Conservation (phyloP, 2,329 filamentous ascomycete genomes). For the Berkeleyomyces rouxiae region DNA sequence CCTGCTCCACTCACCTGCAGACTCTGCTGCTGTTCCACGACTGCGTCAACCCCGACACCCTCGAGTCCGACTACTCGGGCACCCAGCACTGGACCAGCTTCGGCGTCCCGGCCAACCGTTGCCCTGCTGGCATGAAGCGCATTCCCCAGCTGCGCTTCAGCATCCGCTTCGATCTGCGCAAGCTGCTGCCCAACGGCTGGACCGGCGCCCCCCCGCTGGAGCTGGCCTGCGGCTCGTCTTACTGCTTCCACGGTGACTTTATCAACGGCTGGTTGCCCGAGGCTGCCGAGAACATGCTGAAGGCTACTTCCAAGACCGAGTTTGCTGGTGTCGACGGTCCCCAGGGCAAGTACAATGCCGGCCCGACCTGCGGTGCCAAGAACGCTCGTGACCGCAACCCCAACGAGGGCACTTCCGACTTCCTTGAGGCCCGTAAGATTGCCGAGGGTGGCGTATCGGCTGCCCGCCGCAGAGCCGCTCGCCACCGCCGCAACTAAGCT, state of each 20-base stretch:
- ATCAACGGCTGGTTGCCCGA: slow-evolving; percentile 31
- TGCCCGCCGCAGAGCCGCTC: neutral
- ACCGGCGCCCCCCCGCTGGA: slow-evolving; percentile 26
- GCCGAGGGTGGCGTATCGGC: neutral
- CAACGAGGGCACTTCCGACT: slow-evolving; percentile 8
- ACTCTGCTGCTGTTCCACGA: slow-evolving; percentile 17
- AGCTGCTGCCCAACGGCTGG: slow-evolving; percentile 28
- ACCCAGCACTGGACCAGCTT: slow-evolving; percentile 1
- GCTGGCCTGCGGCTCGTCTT: slow-evolving; percentile 26
- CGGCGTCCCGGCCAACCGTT: slow-evolving; percentile 19
- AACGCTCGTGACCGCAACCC: slow-evolving; percentile 7
- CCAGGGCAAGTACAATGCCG: slow-evolving; percentile 19
- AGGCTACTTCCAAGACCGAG: slow-evolving; percentile 5
- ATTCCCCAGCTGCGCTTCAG: slow-evolving; percentile 32
- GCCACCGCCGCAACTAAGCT: neutral
- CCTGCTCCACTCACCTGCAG: slow-evolving; percentile 20
- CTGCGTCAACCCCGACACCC: slow-evolving; percentile 17
- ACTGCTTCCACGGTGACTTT: slow-evolving; percentile 30
- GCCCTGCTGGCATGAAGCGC: slow-evolving; percentile 27
- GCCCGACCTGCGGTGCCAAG: neutral
- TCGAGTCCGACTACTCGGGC: slow-evolving; percentile 16
- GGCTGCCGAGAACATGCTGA: slow-evolving; percentile 17
- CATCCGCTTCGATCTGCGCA: slow-evolving; percentile 30
- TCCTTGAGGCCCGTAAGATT: neutral
- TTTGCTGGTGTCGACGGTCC: slow-evolving; percentile 11